A percentile compares a stretch with the other conserved stretches of the same genome.
Conservation (phyloP, 768 basidiomycete genomes). For the Leccinum obscurum region DNA sequence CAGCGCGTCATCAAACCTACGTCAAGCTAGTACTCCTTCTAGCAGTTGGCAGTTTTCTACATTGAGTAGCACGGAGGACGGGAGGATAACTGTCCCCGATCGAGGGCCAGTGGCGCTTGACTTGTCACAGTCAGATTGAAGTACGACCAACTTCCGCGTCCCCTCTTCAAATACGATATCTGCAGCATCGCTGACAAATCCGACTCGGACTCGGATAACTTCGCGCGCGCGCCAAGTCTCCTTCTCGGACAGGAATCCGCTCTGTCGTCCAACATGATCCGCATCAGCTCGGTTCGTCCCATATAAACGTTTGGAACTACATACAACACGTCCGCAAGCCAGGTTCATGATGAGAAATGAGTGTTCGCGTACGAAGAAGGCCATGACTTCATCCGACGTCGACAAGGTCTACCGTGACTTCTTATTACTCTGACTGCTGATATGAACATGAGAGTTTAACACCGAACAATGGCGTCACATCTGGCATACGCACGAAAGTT, state of each 20-base stretch:
- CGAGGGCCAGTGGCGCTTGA: not conserved
- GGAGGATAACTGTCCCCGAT: conserved; percentile 4
- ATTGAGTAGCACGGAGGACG: not conserved
- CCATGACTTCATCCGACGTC: conserved; percentile 9
- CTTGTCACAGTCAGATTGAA: conserved; percentile 1
- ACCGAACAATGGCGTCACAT: conserved; percentile 13
- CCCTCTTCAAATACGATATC: not conserved
- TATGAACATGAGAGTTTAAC: conserved; percentile 12
- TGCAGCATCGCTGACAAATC: not conserved
- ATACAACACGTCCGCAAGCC: not conserved
- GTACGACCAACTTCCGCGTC: not conserved
- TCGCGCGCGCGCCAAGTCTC: not conserved
- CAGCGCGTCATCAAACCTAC: not conserved
- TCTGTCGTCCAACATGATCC: not conserved
- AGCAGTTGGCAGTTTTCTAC: not conserved
- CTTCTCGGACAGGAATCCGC: not conserved
- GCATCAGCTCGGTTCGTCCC: not conserved
- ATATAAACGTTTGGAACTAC: no score
- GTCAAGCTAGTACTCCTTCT: conserved; percentile 4
- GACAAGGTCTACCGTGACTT: conserved; percentile 8
- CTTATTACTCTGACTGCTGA: conserved; percentile 8
- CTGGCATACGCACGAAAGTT: conserved; percentile 1
- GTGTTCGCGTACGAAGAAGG: conserved; percentile 13
- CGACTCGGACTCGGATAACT: not conserved
- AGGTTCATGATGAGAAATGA: not conserved